Evolutionary conservation across 2,329 filamentous ascomycete species (phyloP), one percentile per base, ranked within the genome.

Genomic region (Colletotrichum shisoi): DNA sequence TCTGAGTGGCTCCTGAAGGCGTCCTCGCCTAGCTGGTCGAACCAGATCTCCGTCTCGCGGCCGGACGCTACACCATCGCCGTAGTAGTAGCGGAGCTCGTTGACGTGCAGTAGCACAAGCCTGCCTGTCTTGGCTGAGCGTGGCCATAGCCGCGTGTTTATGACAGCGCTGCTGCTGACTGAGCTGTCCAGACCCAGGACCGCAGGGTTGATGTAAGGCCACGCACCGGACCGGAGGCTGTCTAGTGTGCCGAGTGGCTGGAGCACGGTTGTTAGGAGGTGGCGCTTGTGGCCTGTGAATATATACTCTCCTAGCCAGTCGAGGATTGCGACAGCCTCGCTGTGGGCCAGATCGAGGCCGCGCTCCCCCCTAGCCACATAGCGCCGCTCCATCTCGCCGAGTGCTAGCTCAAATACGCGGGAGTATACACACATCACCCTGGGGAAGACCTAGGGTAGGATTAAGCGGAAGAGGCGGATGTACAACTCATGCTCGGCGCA

Each of bases 401-500:
- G 24, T 2, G 54, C 37, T 3, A 63, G 46, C 52, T 69, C 57
- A 17, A 69, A 62, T 4, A 69, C 42, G 4, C 56, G 39, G 3
- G 45, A 27, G 44, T 59, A 69, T 3, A 63, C 56, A 7, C 31
- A 40, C 19, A 69, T 39, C 2, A 69, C 64, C 1, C n/a, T 6
- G 2, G 56, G 62, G 51, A 63, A 68, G 8, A 63, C 46, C 2
- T 6, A 12, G 8, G 45, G 31, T 4, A 54, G 59, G 21, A 66
- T 21, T 1, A 45, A 48, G 8, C 62, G 44, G 24, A 70, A 61
- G 4, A 70, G 57, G 9, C 56, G 21, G 3, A 62, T 24, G 27
- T 58, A 70, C 37, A 46, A 52, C 42, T 67, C 34, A 49, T 52
- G 31, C 60, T 70, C 61, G 39, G 54, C 21, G 13, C 61, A 34